Conservation (phyloP, 2,329 filamentous ascomycete species). For the Cytospora piceae region DNA sequence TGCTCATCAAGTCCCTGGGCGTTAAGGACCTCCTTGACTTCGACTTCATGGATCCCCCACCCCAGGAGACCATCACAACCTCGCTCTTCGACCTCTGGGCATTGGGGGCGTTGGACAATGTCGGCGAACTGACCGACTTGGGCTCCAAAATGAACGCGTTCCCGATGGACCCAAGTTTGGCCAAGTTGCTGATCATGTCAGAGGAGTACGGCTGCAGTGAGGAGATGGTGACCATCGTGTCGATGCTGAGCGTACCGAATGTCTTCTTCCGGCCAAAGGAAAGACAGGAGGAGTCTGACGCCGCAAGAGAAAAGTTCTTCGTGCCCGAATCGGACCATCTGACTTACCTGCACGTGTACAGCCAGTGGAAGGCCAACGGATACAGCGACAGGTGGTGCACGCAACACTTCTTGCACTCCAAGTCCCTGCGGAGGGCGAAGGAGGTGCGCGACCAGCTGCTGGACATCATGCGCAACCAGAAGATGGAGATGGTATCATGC, state of each 20-base stretch:
- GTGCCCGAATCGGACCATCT: constrained; percentile 97
- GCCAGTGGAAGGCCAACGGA: constrained; percentile 91
- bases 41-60: constrained; percentile 98
- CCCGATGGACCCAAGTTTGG: constrained; percentile 95
- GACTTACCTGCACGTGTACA: constrained; percentile 93
- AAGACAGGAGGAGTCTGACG: constrained; percentile 92
- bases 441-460: constrained; percentile 92
- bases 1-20: constrained; percentile 91
- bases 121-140: constrained; percentile 86
- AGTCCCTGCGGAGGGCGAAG: constrained; percentile 85
- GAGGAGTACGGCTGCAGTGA: constrained; percentile 91
- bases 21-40: constrained; percentile 95
- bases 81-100: constrained; percentile 98
- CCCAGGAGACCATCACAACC: constrained; percentile 96
- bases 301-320: constrained; percentile 96
- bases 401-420: constrained; percentile 93
- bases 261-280: constrained; percentile 98
- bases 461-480: constrained; percentile 93
- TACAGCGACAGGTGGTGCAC: constrained; percentile 90
- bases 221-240: constrained; percentile 97
- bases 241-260: constrained; percentile 94
- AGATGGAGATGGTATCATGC: constrained; percentile 84
- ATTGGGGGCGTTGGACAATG: constrained; percentile 87
- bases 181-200: constrained; percentile 91
- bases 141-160: constrained; percentile 95